Base-by-base conservation (phyloP, 2,329 filamentous ascomycete genomes). In the Fusarium virguliforme region DNA sequence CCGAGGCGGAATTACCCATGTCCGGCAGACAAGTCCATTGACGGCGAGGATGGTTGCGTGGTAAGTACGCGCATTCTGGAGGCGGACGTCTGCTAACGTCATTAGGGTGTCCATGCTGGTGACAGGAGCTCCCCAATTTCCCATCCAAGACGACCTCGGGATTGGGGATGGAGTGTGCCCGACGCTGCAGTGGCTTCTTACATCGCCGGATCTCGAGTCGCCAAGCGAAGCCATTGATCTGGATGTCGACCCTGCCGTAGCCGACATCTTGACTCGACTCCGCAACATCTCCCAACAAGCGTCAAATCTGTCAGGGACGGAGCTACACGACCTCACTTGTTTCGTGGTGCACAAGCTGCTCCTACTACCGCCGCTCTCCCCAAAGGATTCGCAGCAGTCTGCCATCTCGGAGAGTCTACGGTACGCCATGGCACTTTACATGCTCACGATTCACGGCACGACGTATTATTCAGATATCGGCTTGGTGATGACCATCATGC, bases 21-120 rank as follows among this genome's bases (percentile, higher is more conserved):
- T 88, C 2, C 83, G 81, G 50, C 81, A 81, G 22, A 84, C 83
- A 1, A 88, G 83, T 60, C 85, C 87, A 0, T 80, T 89, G 0
- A 88, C 85, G 0, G 86, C 85, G 8, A 83, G 86, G 60, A 88
- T 88, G 86, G 79, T 88, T 9, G 80, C 81, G 65, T 88, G 86
- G 86, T 87, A 73, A 78, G 83, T 3, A n/a, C 4, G 6, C 1
- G 0, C 26, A 9, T 8, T 1, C n/a, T 32, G 1, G 13, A 28
- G 7, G 0, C 15, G 28, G 18, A 6, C n/a, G 22, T 43, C 26
- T 48, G 9, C 66, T 67, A 15, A 71, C 1, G 5, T 15, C 4
- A 15, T 10, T 9, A 89, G 88, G 88, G 86, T 89, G n/a, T 87
- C 87, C 0, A 81, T 89, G 82, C 79, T 90, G 4, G 82, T 89